Evolutionary conservation across 139 green algal species (phyloP).

Genomic region (Volvox reticuliferus): DNA sequence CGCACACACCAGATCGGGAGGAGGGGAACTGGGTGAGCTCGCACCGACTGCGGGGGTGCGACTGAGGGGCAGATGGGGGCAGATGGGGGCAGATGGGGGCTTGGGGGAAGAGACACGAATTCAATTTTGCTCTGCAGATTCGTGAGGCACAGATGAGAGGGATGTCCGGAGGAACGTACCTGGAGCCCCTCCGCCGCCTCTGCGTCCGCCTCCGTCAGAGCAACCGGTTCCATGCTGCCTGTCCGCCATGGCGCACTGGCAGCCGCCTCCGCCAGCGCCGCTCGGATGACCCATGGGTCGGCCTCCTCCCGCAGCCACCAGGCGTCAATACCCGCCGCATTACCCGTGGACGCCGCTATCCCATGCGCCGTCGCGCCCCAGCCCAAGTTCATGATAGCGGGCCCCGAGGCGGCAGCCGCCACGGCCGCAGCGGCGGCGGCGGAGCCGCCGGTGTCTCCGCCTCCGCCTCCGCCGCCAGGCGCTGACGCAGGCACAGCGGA

Average conservation of each 20-base stretch:
- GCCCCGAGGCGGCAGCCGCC: not conserved
- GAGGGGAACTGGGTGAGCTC: too few species aligned
- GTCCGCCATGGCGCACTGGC: constrained; percentile 45
- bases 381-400: constrained; percentile 21
- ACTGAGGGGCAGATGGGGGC: too few species aligned
- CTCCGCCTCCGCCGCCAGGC: not conserved
- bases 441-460: not conserved
- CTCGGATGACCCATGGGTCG: constrained; percentile 45
- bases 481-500: not conserved
- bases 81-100: not conserved
- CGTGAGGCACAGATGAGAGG: too few species aligned
- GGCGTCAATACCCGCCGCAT: not conserved
- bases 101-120: too few species aligned
- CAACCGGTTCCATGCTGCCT: not conserved
- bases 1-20: too few species aligned
- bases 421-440: not conserved
- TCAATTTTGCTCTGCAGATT: too few species aligned
- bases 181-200: constrained; percentile 37
- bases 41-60: too few species aligned
- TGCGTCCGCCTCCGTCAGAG: not conserved
- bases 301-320: constrained; percentile 59
- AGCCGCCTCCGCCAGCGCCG: constrained; percentile 56
- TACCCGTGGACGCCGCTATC: not conserved
- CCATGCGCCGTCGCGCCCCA: constrained; percentile 32
- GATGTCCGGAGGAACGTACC: not conserved